phyloP scores from a whole-genome alignment of 2,329 filamentous ascomycete species.

The Simplicillium aogashimaense region DNA sequence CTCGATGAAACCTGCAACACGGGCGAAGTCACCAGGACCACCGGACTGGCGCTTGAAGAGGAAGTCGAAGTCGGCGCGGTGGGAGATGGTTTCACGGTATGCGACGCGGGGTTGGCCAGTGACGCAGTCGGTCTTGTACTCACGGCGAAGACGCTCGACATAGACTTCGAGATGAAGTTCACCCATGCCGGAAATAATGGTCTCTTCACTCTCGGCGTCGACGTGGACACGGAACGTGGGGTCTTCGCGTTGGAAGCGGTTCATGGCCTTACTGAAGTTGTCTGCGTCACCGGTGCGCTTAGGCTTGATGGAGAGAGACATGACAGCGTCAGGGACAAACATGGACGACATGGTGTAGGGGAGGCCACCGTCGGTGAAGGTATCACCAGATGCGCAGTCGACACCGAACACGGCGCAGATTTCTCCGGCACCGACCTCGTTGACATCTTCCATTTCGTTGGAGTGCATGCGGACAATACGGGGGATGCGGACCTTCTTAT shows the following conservation, averaged over 20 bases:
- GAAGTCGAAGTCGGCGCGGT: constrained; percentile 78
- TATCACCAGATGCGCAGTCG: constrained; percentile 95
- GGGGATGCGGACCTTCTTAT: constrained; percentile 94
- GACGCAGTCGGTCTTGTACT: constrained; percentile 92
- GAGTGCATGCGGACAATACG: constrained; percentile 99
- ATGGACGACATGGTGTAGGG: constrained; percentile 97
- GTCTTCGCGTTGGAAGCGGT: constrained; percentile 95
- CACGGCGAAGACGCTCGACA: constrained; percentile 88
- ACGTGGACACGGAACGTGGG: constrained; percentile 94
- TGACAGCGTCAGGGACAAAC: constrained; percentile 96
- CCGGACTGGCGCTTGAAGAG: constrained; percentile 91
- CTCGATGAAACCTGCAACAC: constrained; percentile 86
- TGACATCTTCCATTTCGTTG: constrained; percentile 97
- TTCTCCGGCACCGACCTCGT: constrained; percentile 87
- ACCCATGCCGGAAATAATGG: constrained; percentile 97
- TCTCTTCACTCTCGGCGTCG: constrained; percentile 87
- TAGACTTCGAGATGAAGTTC: constrained; percentile 96
- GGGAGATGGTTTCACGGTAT: constrained; percentile 87
- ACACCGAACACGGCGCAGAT: constrained; percentile 98
- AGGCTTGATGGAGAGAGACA: constrained; percentile 93
- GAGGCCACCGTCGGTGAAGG: constrained; percentile 87
- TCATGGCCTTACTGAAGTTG: constrained; percentile 98
- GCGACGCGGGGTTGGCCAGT: constrained; percentile 96
- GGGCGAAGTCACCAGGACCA: constrained; percentile 90
- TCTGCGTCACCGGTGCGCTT: constrained; percentile 86